Base-by-base conservation (phyloP, 805 yeast genomes). In the Pichia eremophila region DNA sequence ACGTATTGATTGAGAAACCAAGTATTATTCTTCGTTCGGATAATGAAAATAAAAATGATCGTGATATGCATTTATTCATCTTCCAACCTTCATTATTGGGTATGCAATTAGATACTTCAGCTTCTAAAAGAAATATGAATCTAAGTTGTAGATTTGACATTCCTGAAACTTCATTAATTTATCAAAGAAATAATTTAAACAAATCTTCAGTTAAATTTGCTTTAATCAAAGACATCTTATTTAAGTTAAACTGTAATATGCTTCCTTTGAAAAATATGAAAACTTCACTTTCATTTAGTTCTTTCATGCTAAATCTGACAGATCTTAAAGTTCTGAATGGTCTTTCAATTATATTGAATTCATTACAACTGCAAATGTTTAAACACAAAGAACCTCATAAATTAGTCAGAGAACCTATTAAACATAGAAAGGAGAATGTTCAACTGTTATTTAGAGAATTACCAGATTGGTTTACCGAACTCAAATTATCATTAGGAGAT, bases 401-500 rank as follows among this genome's bases (percentile, higher is more conserved):
- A 27, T 35, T 17, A 36, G 5, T 37, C 1, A 10, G 15, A 37
- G 15, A 25, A 15, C 5, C 27, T 10, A 38, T 8, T 9, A 19
- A 34, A 19, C 8, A 40, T 22, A 15, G 22, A 10, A 11, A 27
- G 14, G 32, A 32, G 6, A 35, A 59, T 54, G 9, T 56, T 46
- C 40, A 52, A 39, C 2, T 42, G 53, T 7, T 53, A 47, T 54
- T 71, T 57, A 46, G 51, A 12, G 55, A 61, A 8, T 46, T 70
- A 19, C 75, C 75, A 4, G 29, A 40, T 1, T 64, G 67, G 62
- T 60, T 72, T 27, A 60, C 61, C 37, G 55, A 52, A 8, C 15
- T 62, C 8, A 58, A 54, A 17, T 15, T 71, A 5, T 45, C 48
- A 12, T 3, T 57, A 2, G 40, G 40, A 8, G 45, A 50, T 17